Conservation (phyloP, 208 protist species). For the Naegleria lovaniensis region DNA sequence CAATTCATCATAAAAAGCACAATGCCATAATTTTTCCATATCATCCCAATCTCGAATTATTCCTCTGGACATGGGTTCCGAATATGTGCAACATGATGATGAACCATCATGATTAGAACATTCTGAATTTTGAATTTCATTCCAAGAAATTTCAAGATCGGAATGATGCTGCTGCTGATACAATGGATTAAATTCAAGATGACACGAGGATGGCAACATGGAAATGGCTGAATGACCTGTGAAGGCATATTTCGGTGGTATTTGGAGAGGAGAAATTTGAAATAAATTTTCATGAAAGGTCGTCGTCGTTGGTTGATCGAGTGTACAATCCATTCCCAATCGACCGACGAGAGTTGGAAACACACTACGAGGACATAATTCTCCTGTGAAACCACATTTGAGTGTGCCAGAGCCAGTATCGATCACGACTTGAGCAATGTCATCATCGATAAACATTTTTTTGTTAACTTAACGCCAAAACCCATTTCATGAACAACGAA, state of each 20-base stretch:
- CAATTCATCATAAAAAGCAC: background rate
- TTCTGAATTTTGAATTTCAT: no score
- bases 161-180: no score
- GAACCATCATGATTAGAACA: background rate
- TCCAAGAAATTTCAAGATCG: no score
- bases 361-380: constrained; percentile 52
- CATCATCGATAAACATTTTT: no score
- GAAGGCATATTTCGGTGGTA: no score
- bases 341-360: constrained; percentile 76
- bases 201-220: no score
- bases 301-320: background rate
- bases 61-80: constrained; percentile 47
- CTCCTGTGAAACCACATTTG: background rate
- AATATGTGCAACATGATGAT: background rate
- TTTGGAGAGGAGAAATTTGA: constrained; percentile 35
- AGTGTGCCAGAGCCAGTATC: constrained; percentile 10
- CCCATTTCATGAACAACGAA: no score
- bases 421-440: no score
- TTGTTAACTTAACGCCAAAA: no score
- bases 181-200: no score
- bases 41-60: constrained; percentile 45
- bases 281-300: background rate
- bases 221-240: no score
- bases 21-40: background rate
- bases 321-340: constrained; percentile 32